A percentile compares a stretch with the other conserved stretches of the same genome.
phyloP scores from a whole-genome alignment of 768 basidiomycete species.

The Boletus patriciae region DNA sequence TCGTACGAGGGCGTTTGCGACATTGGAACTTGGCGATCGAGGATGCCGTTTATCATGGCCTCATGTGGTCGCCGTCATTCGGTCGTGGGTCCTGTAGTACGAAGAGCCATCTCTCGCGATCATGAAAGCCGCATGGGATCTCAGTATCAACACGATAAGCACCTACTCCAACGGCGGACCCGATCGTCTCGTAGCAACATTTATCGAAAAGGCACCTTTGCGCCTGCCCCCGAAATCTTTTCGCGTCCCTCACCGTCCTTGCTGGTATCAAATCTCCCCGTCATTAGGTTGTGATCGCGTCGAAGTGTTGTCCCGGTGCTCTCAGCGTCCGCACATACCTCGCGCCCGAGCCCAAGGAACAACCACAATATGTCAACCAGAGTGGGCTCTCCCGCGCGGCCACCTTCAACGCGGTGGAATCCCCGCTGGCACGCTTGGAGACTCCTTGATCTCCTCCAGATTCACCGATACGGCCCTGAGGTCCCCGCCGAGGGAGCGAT shows the following conservation, averaged over 20 bases:
- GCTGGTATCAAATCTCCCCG: constrained; percentile 34
- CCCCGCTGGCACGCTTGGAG: constrained; percentile 37
- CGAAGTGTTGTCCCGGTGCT: constrained; percentile 26
- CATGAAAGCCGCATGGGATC: too few species aligned
- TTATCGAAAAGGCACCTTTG: constrained; percentile 35
- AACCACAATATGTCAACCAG: constrained; percentile 32
- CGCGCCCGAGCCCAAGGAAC: neutral
- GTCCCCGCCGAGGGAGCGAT: constrained; percentile 46
- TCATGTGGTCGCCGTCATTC: too few species aligned
- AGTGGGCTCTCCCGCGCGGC: constrained; percentile 35
- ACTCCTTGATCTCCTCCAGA: constrained; percentile 44
- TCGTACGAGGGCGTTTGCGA: too few species aligned
- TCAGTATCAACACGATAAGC: constrained; percentile 41
- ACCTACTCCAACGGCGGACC: constrained; percentile 39
- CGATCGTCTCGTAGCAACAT: constrained; percentile 38
- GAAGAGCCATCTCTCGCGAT: too few species aligned
- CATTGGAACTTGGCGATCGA: too few species aligned
- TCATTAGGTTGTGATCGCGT: constrained; percentile 31
- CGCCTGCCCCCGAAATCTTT: constrained; percentile 2
- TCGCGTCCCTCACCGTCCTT: too few species aligned
- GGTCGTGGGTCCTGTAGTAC: too few species aligned
- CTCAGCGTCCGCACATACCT: neutral
- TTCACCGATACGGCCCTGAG: constrained; percentile 41
- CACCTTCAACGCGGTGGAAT: constrained; percentile 39
- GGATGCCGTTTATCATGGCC: too few species aligned